Percentiles rank a stretch among this genome's conserved stretches.
These are phyloP conservation scores for Skeletonema potamos DNA, from an alignment of 108 stramenopile genomes.

Conservation along the genomic window DNA sequence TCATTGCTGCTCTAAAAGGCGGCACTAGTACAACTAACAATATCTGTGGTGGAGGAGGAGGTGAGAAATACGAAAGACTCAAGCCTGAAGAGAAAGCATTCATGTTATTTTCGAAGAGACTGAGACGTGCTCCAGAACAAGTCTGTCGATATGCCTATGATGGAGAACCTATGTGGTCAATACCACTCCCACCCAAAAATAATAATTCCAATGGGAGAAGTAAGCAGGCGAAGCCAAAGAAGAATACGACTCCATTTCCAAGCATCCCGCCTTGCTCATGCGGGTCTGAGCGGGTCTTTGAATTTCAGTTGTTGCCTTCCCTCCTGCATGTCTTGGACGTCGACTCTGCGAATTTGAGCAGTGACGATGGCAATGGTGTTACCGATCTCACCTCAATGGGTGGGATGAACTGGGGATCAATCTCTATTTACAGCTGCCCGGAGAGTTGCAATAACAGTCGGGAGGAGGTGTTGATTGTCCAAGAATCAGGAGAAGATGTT, in stretches of 20 bases:
- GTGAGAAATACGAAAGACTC: constrained; percentile 75
- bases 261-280: constrained; percentile 47
- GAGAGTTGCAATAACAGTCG: constrained; percentile 49
- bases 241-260: constrained; percentile 21
- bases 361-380: constrained; percentile 5
- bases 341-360: constrained; percentile 31
- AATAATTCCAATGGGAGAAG: not conserved
- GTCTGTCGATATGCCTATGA: constrained; percentile 79
- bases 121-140: constrained; percentile 71
- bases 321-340: constrained; percentile 75
- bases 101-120: constrained; percentile 66
- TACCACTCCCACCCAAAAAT: constrained; percentile 15
- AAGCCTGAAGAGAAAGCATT: constrained; percentile 67
- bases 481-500: constrained; percentile 49
- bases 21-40: not conserved
- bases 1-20: constrained; percentile 61
- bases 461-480: constrained; percentile 63
- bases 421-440: constrained; percentile 76
- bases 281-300: constrained; percentile 59
- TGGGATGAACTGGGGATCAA: constrained; percentile 84
- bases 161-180: constrained; percentile 87
- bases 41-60: constrained; percentile 15
- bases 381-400: constrained; percentile 41
- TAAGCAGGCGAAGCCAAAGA: not conserved
- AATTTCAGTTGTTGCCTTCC: constrained; percentile 75